Conservation (phyloP, 208 protist genomes). For the Crithidia sp. region DNA sequence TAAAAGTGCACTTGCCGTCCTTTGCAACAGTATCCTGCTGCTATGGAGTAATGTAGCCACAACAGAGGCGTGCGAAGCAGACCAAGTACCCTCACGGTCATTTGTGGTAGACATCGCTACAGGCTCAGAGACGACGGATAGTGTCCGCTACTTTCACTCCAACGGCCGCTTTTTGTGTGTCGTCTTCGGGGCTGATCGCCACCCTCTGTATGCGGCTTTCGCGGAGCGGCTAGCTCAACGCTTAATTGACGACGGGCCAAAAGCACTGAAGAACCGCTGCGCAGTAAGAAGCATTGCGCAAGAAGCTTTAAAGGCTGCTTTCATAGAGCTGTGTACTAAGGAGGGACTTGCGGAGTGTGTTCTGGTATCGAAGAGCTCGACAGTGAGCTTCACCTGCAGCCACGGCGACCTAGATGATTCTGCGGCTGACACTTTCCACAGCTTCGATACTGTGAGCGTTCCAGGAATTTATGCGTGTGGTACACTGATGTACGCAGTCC, state of each 20-base stretch:
- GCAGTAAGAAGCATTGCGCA: background rate
- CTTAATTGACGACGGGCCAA: background rate
- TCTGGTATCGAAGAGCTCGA: background rate
- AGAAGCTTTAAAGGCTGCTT: background rate
- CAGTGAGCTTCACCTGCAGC: background rate
- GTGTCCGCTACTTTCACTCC: background rate
- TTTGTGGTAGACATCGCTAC: background rate
- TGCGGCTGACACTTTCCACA: background rate
- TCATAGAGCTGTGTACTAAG: background rate
- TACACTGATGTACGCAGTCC: background rate
- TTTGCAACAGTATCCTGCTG: conserved; percentile 11
- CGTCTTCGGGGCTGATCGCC: background rate
- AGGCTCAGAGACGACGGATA: background rate
- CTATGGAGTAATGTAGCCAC: conserved; percentile 1
- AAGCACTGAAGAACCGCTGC: background rate
- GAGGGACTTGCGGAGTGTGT: background rate
- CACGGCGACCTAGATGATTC: background rate
- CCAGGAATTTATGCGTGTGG: background rate
- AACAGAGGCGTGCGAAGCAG: background rate
- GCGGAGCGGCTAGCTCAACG: background rate
- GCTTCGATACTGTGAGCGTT: background rate
- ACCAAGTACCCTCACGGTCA: too few species aligned
- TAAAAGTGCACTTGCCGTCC: conserved; percentile 13
- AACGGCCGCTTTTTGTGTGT: background rate
- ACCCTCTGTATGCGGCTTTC: background rate